These are phyloP conservation scores for Sphaerulina vaccinii DNA, from an alignment of 2,329 filamentous ascomycete genomes.

Conservation along the genomic window DNA sequence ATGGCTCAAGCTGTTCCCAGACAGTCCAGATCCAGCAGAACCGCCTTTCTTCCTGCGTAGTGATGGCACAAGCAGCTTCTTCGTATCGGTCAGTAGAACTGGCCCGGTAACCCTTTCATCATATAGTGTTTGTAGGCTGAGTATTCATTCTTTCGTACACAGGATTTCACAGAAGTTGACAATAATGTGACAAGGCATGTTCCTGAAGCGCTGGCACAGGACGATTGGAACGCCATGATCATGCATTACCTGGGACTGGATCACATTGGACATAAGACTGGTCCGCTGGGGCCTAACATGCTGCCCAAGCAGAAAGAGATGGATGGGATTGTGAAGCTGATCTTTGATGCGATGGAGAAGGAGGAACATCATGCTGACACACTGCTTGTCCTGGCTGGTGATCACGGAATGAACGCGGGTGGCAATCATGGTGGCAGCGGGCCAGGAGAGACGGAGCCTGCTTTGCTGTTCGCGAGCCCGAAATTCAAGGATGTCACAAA, in stretches of 20 bases:
- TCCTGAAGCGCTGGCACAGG: slow-evolving; percentile 66
- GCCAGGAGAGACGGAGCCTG: slow-evolving; percentile 88
- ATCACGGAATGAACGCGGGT: slow-evolving; percentile 99
- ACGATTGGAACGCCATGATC: slow-evolving; percentile 91
- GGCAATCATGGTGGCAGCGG: slow-evolving; percentile 96
- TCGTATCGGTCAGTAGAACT: slow-evolving; percentile 75
- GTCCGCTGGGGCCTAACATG: slow-evolving; percentile 84
- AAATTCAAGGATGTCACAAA: slow-evolving; percentile 19
- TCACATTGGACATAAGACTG: slow-evolving; percentile 96
- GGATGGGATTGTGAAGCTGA: slow-evolving; percentile 74
- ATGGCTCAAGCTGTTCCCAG: slow-evolving; percentile 94
- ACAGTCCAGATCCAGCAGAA: not conserved
- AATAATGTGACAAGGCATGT: slow-evolving; percentile 95
- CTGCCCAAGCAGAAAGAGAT: slow-evolving; percentile 89
- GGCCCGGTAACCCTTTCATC: slow-evolving; percentile 32
- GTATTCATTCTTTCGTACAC: slow-evolving; percentile 28
- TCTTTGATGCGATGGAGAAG: slow-evolving; percentile 73
- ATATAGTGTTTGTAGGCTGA: slow-evolving; percentile 37
- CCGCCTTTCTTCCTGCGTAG: slow-evolving; percentile 69
- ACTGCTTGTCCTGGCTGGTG: slow-evolving; percentile 81
- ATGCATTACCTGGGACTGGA: slow-evolving; percentile 94
- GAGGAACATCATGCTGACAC: slow-evolving; percentile 72
- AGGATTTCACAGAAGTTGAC: slow-evolving; percentile 98
- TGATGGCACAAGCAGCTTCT: slow-evolving; percentile 96
- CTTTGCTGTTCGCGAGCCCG: slow-evolving; percentile 66